phyloP scores from a whole-genome alignment of 2,329 filamentous ascomycete genomes.

The Didymella sp. region DNA sequence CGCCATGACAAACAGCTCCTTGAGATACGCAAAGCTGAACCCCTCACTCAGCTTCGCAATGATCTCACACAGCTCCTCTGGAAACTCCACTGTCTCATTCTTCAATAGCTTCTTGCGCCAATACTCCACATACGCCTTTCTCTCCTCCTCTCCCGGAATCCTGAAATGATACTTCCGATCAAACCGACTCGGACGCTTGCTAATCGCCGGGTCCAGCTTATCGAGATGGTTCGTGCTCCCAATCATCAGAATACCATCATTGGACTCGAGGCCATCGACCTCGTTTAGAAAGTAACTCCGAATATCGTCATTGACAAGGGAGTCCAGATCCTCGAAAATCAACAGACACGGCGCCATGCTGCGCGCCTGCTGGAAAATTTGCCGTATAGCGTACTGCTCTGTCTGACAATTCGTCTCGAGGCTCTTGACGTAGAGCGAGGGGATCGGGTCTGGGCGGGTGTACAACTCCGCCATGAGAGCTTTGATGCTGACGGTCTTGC shows the following conservation, averaged over 20 bases:
- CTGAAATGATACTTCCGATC: conserved; percentile 56
- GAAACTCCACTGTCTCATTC: conserved; percentile 46
- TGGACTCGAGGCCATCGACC: conserved; percentile 70
- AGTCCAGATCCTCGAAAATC: conserved; percentile 74
- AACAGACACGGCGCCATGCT: conserved; percentile 70
- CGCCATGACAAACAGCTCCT: conserved; percentile 51
- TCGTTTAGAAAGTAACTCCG: conserved; percentile 75
- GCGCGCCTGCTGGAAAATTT: conserved; percentile 59
- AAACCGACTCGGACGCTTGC: conserved; percentile 54
- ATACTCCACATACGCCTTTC: conserved; percentile 50
- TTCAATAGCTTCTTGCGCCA: conserved; percentile 50
- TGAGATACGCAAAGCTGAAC: conserved; percentile 54
- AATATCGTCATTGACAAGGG: conserved; percentile 64
- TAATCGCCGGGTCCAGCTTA: conserved; percentile 67
- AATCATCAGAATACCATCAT: conserved; percentile 73
- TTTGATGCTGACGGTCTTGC: conserved; percentile 73
- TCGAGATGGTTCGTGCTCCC: conserved; percentile 69
- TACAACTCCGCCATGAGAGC: conserved; percentile 69
- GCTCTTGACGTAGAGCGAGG: conserved; percentile 62
- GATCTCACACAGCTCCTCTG: conserved; percentile 42
- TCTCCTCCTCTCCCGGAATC: conserved; percentile 44
- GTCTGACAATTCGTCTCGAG: conserved; percentile 57
- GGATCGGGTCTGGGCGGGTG: conserved; percentile 57
- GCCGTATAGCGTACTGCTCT: conserved; percentile 57
- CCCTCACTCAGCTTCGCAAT: conserved; percentile 49